These are phyloP conservation scores for Inga laurina DNA, from an alignment of 306 rosid species.

Conservation along the genomic window DNA sequence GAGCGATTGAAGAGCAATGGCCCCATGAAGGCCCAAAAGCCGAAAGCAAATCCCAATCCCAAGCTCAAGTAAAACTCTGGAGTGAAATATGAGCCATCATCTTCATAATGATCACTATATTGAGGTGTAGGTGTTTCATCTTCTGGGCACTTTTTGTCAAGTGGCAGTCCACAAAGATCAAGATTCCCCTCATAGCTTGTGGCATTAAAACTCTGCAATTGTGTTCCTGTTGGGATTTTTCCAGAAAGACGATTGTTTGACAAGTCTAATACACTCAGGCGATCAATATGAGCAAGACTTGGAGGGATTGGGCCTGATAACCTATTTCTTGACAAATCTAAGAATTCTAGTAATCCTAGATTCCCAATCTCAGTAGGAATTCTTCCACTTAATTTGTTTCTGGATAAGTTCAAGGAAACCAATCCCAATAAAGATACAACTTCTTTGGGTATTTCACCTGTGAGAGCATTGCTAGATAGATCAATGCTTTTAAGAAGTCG, in stretches of 20 bases:
- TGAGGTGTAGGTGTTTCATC: background rate
- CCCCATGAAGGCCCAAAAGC: background rate
- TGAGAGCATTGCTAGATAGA: slow-evolving; percentile 25
- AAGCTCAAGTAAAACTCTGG: background rate
- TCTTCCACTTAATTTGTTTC: background rate
- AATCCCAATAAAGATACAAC: background rate
- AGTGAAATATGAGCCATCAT: background rate
- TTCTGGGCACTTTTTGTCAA: background rate
- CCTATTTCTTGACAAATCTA: background rate
- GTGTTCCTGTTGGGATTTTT: background rate
- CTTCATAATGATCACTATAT: background rate
- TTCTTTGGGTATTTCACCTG: background rate
- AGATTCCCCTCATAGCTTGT: background rate
- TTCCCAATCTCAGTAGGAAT: background rate
- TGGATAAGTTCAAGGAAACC: background rate
- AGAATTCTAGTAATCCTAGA: background rate
- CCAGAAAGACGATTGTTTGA: background rate
- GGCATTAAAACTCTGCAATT: background rate
- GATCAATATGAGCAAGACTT: background rate
- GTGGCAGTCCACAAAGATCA: background rate
- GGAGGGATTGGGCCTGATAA: background rate
- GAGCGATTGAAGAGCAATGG: background rate
- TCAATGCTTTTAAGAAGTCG: slow-evolving; percentile 12
- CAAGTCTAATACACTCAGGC: background rate
- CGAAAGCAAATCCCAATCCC: background rate